phyloP scores from a whole-genome alignment of 768 basidiomycete species.

The Lactifluus pinguis region DNA sequence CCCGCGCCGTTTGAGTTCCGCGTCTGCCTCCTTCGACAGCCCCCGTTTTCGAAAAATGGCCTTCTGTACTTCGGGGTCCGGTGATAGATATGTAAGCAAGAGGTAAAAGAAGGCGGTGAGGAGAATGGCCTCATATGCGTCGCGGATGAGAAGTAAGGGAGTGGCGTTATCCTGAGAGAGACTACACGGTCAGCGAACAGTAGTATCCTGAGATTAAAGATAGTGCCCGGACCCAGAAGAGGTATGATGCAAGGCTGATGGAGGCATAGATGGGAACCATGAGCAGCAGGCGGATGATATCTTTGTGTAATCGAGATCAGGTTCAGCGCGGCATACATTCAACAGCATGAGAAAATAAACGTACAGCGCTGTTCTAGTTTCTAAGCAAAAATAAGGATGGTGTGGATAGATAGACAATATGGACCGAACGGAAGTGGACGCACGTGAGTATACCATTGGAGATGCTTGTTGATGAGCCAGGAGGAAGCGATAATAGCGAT shows the following conservation, averaged over 20 bases:
- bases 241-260: slow-evolving; percentile 58
- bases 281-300: slow-evolving; percentile 66
- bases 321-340: not conserved
- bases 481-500: slow-evolving; percentile 48
- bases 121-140: slow-evolving; percentile 69
- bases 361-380: slow-evolving; percentile 62
- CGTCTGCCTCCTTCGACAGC: slow-evolving; percentile 48
- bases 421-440: slow-evolving; percentile 21
- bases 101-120: slow-evolving; percentile 75
- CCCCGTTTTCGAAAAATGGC: slow-evolving; percentile 49
- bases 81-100: slow-evolving; percentile 60
- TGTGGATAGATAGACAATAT: not conserved
- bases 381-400: slow-evolving; percentile 28
- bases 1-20: slow-evolving; percentile 33
- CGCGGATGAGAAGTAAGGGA: slow-evolving; percentile 57
- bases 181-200: not conserved
- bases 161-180: slow-evolving; percentile 50
- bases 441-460: slow-evolving; percentile 64
- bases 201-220: not conserved
- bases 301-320: slow-evolving; percentile 25
- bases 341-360: slow-evolving; percentile 10
- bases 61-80: slow-evolving; percentile 51
- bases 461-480: slow-evolving; percentile 69
- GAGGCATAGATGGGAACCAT: slow-evolving; percentile 72
- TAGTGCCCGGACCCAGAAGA: slow-evolving; percentile 49